A percentile compares a stretch with the other conserved stretches of the same genome.
phyloP scores from a whole-genome alignment of 2,329 filamentous ascomycete species.

The Claviceps quebecensis region DNA sequence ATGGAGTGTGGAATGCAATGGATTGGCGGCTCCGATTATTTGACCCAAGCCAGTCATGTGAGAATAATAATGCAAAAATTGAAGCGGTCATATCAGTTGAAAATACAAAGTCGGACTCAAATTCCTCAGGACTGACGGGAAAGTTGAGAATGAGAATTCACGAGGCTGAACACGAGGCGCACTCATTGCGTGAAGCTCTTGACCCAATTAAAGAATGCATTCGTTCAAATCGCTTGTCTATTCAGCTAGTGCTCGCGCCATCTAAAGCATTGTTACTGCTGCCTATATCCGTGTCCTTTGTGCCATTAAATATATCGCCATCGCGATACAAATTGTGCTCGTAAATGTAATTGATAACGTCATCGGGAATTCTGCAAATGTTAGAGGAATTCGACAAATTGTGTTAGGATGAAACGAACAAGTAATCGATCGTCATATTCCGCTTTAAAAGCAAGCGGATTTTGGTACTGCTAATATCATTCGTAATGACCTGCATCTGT shows the following conservation, averaged over 20 bases:
- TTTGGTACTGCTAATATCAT: conserved; percentile 70
- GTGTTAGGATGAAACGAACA: conserved; percentile 12
- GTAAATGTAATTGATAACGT: conserved; percentile 62
- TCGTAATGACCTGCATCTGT: conserved; percentile 43
- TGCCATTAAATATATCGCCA: not conserved
- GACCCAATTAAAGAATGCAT: no score
- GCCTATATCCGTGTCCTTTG: not conserved
- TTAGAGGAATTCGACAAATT: not conserved
- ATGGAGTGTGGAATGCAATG: not conserved
- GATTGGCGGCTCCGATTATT: no score
- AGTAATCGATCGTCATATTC: conserved; percentile 69
- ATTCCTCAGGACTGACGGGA: not conserved
- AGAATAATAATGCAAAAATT: no score
- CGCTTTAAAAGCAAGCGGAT: conserved; percentile 68
- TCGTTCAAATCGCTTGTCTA: not conserved
- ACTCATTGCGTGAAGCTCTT: no score
- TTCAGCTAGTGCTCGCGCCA: not conserved
- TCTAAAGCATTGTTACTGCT: not conserved
- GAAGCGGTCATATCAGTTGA: no score
- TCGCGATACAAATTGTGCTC: conserved; percentile 47
- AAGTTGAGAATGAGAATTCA: not conserved
- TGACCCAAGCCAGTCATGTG: no score
- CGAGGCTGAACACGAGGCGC: not conserved
- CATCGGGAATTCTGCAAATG: conserved; percentile 39
- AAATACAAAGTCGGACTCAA: not conserved